Evolutionary conservation across 2,329 filamentous ascomycete species (phyloP).

Genomic region (Fusarium nisikadoi): DNA sequence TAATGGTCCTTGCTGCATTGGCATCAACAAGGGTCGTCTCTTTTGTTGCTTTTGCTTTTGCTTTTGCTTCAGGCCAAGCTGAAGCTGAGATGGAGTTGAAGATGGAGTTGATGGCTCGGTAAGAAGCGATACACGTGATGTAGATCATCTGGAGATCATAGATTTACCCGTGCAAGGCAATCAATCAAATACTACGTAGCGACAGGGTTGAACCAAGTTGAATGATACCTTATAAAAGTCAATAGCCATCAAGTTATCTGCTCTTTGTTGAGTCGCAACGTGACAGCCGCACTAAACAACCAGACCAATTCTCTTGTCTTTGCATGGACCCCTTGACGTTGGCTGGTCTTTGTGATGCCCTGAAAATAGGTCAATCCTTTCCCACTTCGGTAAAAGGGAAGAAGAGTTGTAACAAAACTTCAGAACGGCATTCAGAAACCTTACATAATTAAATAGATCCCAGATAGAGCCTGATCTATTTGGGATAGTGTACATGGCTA

Average conservation of each 20-base stretch:
- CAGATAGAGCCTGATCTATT: not conserved
- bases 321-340: not conserved
- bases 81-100: not conserved
- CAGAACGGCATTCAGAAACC: not conserved
- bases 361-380: not conserved
- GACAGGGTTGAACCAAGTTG: not conserved
- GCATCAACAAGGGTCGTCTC: not conserved
- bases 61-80: not conserved
- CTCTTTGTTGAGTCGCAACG: not conserved
- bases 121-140: constrained; percentile 20
- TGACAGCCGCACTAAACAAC: not conserved
- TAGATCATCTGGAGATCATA: constrained; percentile 10
- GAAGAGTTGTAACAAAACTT: not conserved
- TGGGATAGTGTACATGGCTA: not conserved
- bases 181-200: not conserved
- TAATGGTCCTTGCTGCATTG: not conserved
- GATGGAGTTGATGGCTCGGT: constrained; percentile 1
- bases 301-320: not conserved
- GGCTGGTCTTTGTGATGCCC: not conserved
- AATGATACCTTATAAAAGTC: not conserved
- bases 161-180: not conserved
- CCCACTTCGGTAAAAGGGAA: not conserved
- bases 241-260: not conserved
- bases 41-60: not conserved
- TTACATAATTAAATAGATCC: not conserved